Evolutionary conservation across 192 early-diverging fungal species (phyloP).

Genomic region (Backusella sp.): DNA sequence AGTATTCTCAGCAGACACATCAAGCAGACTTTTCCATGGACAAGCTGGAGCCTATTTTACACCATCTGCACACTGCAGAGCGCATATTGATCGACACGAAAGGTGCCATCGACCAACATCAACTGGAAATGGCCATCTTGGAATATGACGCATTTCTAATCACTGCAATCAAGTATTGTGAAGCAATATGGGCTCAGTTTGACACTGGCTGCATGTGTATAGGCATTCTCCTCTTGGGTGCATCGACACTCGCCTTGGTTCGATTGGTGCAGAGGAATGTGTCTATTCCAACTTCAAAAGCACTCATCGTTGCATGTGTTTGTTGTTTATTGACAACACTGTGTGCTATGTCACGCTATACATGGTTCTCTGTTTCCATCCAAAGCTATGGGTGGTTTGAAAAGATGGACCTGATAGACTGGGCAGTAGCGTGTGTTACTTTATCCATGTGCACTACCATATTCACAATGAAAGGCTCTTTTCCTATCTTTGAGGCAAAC

Average conservation of each 20-base stretch:
- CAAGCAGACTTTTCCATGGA: slow-evolving; percentile 54
- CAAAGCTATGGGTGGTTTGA: slow-evolving; percentile 27
- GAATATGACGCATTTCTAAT: slow-evolving; percentile 49
- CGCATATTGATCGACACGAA: neutral
- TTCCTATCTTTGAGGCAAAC: neutral
- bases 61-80: slow-evolving; percentile 26
- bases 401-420: slow-evolving; percentile 27
- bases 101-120: neutral
- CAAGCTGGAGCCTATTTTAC: slow-evolving; percentile 38
- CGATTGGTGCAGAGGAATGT: neutral
- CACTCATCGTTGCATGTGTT: neutral
- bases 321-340: neutral
- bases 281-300: neutral
- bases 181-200: slow-evolving; percentile 93
- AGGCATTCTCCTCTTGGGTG: slow-evolving; percentile 60
- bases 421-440: neutral
- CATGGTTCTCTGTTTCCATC: neutral
- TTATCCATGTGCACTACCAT: neutral
- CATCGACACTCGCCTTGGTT: neutral
- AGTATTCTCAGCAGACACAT: slow-evolving; percentile 53
- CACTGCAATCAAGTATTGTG: slow-evolving; percentile 64
- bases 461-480: neutral
- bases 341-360: neutral
- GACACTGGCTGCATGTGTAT: slow-evolving; percentile 74
- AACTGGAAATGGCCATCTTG: slow-evolving; percentile 16